Evolutionary conservation across 2,329 filamentous ascomycete species (phyloP).

Genomic region (Fusarium ambrosium): DNA sequence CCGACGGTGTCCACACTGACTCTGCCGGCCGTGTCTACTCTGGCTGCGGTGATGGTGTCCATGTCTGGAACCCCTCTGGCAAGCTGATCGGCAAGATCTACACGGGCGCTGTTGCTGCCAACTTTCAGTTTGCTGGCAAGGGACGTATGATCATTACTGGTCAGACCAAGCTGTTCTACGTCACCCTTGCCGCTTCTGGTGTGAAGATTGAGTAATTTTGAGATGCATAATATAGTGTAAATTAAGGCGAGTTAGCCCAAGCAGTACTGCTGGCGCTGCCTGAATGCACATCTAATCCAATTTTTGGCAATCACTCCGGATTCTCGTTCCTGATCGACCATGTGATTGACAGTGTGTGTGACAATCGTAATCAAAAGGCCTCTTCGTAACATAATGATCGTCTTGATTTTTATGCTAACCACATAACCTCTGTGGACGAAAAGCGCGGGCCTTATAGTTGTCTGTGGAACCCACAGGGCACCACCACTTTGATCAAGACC

Average conservation of each 20-base stretch:
- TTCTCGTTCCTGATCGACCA: neutral
- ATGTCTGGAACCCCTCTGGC: constrained; percentile 62
- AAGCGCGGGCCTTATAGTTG: neutral
- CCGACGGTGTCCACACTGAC: constrained; percentile 73
- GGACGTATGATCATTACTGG: constrained; percentile 54
- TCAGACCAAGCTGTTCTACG: constrained; percentile 53
- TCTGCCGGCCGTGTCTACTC: constrained; percentile 67
- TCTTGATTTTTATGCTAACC: neutral
- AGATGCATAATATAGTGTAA: neutral
- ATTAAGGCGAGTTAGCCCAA: neutral
- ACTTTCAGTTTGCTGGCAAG: constrained; percentile 60
- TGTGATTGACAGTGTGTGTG: neutral
- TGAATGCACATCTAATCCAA: neutral
- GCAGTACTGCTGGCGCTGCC: neutral
- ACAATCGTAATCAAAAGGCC: neutral
- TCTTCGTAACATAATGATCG: neutral
- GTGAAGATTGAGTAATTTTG: neutral
- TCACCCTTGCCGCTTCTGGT: constrained; percentile 36
- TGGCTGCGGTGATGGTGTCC: constrained; percentile 63
- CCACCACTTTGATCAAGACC: no score
- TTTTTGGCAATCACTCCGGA: neutral
- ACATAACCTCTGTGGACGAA: neutral
- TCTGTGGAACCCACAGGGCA: neutral
- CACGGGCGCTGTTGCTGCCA: constrained; percentile 59
- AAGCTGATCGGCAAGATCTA: constrained; percentile 69